These are phyloP conservation scores for Solanum pimpinellifolium DNA, from an alignment of 257 asterid species.

Conservation along the genomic window DNA sequence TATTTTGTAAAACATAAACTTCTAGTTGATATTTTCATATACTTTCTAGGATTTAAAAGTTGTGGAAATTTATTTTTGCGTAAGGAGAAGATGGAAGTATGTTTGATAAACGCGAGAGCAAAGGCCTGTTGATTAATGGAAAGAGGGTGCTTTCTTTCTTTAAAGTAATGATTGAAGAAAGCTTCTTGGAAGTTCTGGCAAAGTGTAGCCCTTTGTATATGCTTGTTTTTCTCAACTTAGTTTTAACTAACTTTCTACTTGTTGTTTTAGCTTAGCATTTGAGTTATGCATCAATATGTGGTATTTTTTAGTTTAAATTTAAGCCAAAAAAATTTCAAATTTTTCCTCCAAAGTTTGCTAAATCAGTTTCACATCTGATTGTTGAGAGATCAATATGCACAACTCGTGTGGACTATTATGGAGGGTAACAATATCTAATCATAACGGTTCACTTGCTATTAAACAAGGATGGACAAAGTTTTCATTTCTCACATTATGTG, in stretches of 20 bases:
- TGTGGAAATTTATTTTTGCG: background rate
- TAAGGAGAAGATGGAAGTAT: background rate
- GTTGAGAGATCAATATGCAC: constrained; percentile 27
- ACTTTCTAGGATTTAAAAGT: background rate
- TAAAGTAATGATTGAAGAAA: background rate
- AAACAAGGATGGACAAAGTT: constrained; percentile 50
- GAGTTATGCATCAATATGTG: background rate
- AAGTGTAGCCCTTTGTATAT: background rate
- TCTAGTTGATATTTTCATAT: background rate
- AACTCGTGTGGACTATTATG: constrained; percentile 31
- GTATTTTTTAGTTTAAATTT: background rate
- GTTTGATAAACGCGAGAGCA: background rate
- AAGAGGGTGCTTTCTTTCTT: background rate
- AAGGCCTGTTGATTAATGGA: background rate
- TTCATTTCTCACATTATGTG: constrained; percentile 19
- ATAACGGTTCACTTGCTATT: constrained; percentile 24
- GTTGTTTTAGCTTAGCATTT: background rate
- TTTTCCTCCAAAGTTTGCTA: constrained; percentile 41
- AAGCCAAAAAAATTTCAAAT: no score
- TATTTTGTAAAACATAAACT: background rate
- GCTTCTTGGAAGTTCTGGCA: background rate
- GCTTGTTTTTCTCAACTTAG: background rate
- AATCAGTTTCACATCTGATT: constrained; percentile 6
- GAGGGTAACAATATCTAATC: constrained; percentile 16
- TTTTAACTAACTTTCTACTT: background rate